Conservation (phyloP, 192 early-diverging fungal genomes). For the Coemansia erecta region DNA sequence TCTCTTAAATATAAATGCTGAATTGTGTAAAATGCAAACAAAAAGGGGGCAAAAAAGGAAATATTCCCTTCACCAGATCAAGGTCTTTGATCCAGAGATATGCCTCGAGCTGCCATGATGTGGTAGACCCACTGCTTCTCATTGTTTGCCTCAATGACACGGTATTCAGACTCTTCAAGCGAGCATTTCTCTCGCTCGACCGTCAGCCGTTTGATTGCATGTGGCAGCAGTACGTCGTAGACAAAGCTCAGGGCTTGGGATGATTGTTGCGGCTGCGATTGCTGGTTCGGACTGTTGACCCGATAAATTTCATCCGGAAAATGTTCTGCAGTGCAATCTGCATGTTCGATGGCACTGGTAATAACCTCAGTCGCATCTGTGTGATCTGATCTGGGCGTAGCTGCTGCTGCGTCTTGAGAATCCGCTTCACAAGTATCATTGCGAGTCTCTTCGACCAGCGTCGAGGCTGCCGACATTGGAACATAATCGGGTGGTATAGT, state of each 20-base stretch:
- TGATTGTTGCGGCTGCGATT: conserved; percentile 2
- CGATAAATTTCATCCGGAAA: too few species aligned
- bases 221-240: conserved; percentile 50
- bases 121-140: conserved; percentile 45
- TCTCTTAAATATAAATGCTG: too few species aligned
- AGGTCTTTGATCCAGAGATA: neutral
- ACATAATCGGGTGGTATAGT: neutral
- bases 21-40: conserved; percentile 3
- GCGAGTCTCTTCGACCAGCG: neutral
- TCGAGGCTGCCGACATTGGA: too few species aligned
- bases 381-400: neutral
- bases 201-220: conserved; percentile 41
- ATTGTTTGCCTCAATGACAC: conserved; percentile 25
- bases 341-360: too few species aligned
- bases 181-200: conserved; percentile 31
- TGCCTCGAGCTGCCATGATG: conserved; percentile 39
- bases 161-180: conserved; percentile 32
- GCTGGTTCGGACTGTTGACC: neutral
- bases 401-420: neutral
- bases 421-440: neutral
- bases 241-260: conserved; percentile 31
- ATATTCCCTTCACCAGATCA: neutral
- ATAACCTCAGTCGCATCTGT: neutral
- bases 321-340: too few species aligned
- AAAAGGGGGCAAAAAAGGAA: neutral